Evolutionary conservation across 1,284 basidiomycete species (phyloP).

Genomic region (Cutaneotrichosporon cyanovorans): DNA sequence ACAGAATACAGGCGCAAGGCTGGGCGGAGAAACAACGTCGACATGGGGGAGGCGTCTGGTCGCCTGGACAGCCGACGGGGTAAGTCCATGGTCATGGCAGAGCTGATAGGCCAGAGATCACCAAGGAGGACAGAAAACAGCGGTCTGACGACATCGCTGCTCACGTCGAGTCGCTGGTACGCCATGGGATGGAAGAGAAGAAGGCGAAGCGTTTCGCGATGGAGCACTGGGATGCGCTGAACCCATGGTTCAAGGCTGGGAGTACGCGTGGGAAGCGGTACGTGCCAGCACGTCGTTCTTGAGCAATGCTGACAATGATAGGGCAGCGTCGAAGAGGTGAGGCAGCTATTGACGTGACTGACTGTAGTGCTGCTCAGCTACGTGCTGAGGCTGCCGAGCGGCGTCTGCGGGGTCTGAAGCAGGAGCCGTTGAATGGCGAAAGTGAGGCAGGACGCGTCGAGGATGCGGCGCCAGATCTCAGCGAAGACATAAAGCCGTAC

Average conservation of each 20-base stretch:
- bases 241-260: conserved; percentile 40
- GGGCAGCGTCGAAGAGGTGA: conserved; percentile 37
- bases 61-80: conserved; percentile 34
- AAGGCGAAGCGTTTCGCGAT: conserved; percentile 27
- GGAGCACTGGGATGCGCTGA: conserved; percentile 26
- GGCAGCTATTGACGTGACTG: conserved; percentile 1
- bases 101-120: conserved; percentile 26
- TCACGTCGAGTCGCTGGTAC: conserved; percentile 9
- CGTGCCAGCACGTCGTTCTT: background rate
- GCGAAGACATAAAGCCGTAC: too few species aligned
- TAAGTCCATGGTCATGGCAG: conserved; percentile 8
- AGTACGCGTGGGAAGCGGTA: conserved; percentile 36
- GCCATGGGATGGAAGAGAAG: conserved; percentile 20
- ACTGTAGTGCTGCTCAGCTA: conserved; percentile 30
- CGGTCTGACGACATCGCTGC: conserved; percentile 27
- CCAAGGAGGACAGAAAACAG: conserved; percentile 29
- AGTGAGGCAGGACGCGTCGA: conserved; percentile 1
- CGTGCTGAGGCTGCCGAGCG: conserved; percentile 37
- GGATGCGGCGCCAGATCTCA: too few species aligned
- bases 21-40: conserved; percentile 27
- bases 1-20: conserved; percentile 35
- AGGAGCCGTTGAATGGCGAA: conserved; percentile 1
- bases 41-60: conserved; percentile 34
- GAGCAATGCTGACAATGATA: conserved; percentile 9
- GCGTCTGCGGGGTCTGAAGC: conserved; percentile 17